These are phyloP conservation scores for Sporothrix globosa DNA, from an alignment of 2,329 filamentous ascomycete genomes.

Conservation along the genomic window DNA sequence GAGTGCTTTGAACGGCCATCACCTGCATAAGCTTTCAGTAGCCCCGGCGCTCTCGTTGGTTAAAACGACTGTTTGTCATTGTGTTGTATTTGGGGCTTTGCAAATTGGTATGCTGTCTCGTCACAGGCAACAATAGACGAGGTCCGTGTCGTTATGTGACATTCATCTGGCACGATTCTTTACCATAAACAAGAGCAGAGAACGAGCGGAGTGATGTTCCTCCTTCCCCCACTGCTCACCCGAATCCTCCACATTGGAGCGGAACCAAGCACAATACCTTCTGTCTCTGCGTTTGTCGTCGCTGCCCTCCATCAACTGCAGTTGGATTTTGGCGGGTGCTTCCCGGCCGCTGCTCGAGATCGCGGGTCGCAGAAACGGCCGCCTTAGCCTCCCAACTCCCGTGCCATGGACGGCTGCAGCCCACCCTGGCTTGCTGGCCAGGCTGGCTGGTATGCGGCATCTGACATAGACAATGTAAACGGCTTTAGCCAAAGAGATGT, in stretches of 20 bases:
- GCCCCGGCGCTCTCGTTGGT: constrained; percentile 20
- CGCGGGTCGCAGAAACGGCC: constrained; percentile 36
- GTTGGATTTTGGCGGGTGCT: constrained; percentile 22
- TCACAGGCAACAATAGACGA: neutral
- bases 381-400: constrained; percentile 34
- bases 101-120: neutral
- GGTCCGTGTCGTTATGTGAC: neutral
- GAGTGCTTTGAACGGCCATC: constrained; percentile 31
- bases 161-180: neutral
- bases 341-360: constrained; percentile 28
- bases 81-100: neutral
- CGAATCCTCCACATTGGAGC: constrained; percentile 9
- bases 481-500: neutral
- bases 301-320: constrained; percentile 15
- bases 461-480: constrained; percentile 1
- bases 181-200: neutral
- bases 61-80: neutral
- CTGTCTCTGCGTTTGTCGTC: neutral
- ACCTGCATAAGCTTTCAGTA: constrained; percentile 32
- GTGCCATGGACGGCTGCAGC: constrained; percentile 28
- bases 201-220: neutral
- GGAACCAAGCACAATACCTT: neutral
- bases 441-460: constrained; percentile 1
- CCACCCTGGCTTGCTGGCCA: neutral
- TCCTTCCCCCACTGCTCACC: neutral